These are phyloP conservation scores for Eucalyptus polybractea DNA, from an alignment of 345 rosid species.

Conservation along the genomic window DNA sequence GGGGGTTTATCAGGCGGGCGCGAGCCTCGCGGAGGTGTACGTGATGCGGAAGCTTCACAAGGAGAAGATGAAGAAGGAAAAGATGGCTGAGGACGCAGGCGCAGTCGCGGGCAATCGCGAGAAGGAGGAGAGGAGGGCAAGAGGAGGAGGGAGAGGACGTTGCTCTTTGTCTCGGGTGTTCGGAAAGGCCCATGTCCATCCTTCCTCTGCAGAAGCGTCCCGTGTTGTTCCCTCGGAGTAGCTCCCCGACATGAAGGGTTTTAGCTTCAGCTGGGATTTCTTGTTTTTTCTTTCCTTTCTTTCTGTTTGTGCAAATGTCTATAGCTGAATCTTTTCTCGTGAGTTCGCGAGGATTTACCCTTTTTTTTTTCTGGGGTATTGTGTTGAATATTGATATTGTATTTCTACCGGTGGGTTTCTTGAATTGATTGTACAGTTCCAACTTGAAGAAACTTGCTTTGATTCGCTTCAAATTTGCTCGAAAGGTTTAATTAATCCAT, in stretches of 20 bases:
- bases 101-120: neutral
- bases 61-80: neutral
- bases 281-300: neutral
- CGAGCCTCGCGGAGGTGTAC: neutral
- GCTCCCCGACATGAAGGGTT: neutral
- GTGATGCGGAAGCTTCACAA: neutral
- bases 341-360: neutral
- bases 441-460: neutral
- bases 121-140: neutral
- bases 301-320: neutral
- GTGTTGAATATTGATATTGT: neutral
- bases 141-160: neutral
- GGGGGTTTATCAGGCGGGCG: neutral
- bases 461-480: neutral
- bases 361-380: neutral
- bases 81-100: neutral
- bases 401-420: neutral
- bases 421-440: neutral
- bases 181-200: neutral
- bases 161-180: neutral
- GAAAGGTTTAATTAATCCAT: neutral
- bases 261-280: neutral
- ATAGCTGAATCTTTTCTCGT: neutral
- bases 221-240: neutral
- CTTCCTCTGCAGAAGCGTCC: neutral